Evolutionary conservation across 2,329 filamentous ascomycete genomes (phyloP).

Genomic region (Fusarium pseudonygamai): DNA sequence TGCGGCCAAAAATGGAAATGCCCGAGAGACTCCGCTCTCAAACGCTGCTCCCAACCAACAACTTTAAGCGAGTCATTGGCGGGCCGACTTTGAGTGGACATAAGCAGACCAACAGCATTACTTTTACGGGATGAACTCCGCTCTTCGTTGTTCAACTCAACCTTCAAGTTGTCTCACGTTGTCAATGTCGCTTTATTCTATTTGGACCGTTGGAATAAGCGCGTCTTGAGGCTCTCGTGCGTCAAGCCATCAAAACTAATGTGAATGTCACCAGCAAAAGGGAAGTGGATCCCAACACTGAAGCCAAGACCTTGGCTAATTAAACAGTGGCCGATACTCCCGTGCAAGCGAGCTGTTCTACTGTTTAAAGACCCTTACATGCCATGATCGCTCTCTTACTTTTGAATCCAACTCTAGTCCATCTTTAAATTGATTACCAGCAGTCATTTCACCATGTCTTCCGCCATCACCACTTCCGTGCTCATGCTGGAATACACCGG

Average conservation of each 20-base stretch:
- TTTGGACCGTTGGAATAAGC: no score
- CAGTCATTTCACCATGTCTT: not conserved
- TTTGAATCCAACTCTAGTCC: not conserved
- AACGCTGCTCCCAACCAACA: not conserved
- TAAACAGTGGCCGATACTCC: not conserved
- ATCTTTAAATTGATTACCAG: not conserved
- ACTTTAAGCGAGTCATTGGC: not conserved
- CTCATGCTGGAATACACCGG: not conserved
- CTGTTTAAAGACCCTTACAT: not conserved
- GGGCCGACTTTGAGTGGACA: not conserved
- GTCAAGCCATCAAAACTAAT: not conserved
- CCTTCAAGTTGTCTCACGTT: fast-evolving
- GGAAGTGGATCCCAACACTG: not conserved
- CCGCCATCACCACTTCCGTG: not conserved
- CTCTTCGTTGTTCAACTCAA: fast-evolving
- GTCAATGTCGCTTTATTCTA: no score
- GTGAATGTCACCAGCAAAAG: not conserved
- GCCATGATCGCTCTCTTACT: not conserved
- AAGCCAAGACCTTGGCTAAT: conserved; percentile 1
- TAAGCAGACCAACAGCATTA: not conserved
- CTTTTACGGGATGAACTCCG: fast-evolving
- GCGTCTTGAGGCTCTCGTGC: not conserved
- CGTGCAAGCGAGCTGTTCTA: not conserved
- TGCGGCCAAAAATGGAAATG: not conserved
- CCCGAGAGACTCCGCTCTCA: not conserved